Percentiles rank a stretch among this genome's conserved stretches.
Evolutionary conservation across 1,284 basidiomycete species (phyloP).

Genomic region (Gomphus sp.): DNA sequence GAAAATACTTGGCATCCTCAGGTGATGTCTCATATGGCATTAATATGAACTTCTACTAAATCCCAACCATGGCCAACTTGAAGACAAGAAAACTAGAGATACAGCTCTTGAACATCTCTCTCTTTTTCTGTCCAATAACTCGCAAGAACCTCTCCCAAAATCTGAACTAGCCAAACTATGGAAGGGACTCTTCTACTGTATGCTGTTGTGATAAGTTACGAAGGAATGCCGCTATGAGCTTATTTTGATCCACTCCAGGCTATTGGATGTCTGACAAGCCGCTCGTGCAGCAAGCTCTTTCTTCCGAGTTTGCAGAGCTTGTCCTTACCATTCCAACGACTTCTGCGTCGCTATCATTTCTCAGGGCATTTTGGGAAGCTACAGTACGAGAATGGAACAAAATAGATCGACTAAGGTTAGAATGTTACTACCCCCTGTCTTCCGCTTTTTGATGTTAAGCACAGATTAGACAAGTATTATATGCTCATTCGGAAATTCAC

Average conservation of each 20-base stretch:
- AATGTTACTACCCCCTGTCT: conserved; percentile 13
- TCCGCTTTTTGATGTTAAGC: conserved; percentile 1
- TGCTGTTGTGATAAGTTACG: not conserved
- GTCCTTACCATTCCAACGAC: conserved; percentile 59
- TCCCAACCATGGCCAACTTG: conserved; percentile 8
- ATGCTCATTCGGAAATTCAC: conserved; percentile 88
- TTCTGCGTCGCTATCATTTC: conserved; percentile 61
- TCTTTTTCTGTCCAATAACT: conserved; percentile 62
- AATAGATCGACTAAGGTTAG: conserved; percentile 79
- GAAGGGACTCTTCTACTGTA: conserved; percentile 98
- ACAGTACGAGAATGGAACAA: conserved; percentile 88
- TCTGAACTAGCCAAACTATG: conserved; percentile 87
- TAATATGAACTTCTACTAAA: conserved; percentile 12
- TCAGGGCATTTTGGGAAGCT: conserved; percentile 86
- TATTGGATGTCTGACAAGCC: conserved; percentile 99
- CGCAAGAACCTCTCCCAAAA: conserved; percentile 47
- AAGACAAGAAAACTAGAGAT: conserved; percentile 86
- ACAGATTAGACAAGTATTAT: conserved; percentile 94
- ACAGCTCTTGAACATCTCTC: conserved; percentile 76
- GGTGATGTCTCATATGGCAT: conserved; percentile 38
- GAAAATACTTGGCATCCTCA: conserved; percentile 85
- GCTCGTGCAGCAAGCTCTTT: conserved; percentile 88
- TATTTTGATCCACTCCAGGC: conserved; percentile 35
- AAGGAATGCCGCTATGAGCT: not conserved
- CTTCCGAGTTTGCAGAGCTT: conserved; percentile 77